Evolutionary conservation across 2,329 filamentous ascomycete species (phyloP).

Genomic region (Samsoniella hepiali): DNA sequence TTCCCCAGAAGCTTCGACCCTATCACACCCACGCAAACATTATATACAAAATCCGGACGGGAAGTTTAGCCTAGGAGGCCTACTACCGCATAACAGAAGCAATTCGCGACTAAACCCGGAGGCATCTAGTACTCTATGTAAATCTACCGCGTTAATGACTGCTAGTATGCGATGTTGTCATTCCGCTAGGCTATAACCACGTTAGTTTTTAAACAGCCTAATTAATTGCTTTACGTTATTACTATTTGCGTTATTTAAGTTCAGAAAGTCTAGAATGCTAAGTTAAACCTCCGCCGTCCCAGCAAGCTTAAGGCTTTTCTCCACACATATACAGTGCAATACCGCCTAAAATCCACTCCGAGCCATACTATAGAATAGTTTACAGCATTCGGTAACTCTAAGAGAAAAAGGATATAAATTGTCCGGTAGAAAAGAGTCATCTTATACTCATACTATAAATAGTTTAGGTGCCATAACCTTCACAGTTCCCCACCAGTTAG

Average conservation of each 20-base stretch:
- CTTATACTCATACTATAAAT: too few relatives aligned
- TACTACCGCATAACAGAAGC: background rate
- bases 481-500: too few relatives aligned
- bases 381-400: background rate
- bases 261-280: conserved; percentile 25
- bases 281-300: conserved; percentile 27
- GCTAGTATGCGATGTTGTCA: conserved; percentile 31
- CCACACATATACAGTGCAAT: conserved; percentile 11
- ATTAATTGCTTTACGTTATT: conserved; percentile 22
- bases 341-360: conserved; percentile 1
- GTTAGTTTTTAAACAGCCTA: conserved; percentile 23
- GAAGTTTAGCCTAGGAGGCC: conserved; percentile 23
- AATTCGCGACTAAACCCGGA: conserved; percentile 10
- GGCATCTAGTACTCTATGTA: conserved; percentile 24
- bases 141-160: conserved; percentile 27
- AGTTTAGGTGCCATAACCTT: too few relatives aligned
- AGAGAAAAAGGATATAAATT: too few relatives aligned
- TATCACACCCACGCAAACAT: conserved; percentile 28
- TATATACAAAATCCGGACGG: conserved; percentile 21
- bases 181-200: conserved; percentile 24
- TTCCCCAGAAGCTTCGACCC: conserved; percentile 18
- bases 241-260: conserved; percentile 23
- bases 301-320: conserved; percentile 26
- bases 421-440: too few relatives aligned
- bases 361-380: background rate